phyloP scores from a whole-genome alignment of 371 early-diverging fungal genomes.

The Mucor irregularis region DNA sequence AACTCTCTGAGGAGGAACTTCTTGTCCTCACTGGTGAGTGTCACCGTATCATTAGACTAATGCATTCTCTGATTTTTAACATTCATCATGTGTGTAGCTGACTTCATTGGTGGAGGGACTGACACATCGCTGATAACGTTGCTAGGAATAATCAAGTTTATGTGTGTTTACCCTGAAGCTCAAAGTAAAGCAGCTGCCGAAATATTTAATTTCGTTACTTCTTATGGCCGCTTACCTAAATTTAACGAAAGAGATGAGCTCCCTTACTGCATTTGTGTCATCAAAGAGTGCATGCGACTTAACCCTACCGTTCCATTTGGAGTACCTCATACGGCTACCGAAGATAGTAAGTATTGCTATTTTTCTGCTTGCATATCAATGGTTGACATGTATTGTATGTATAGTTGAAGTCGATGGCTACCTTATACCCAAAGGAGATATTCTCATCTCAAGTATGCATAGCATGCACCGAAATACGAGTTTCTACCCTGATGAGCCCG shows the following conservation, averaged over 20 bases:
- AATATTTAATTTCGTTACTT: slow-evolving; percentile 7
- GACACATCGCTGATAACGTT: slow-evolving; percentile 7
- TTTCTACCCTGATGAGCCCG: slow-evolving; percentile 4
- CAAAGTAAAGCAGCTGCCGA: slow-evolving; percentile 6
- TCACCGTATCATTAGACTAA: no score
- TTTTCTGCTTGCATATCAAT: background rate
- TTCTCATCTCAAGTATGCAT: slow-evolving; percentile 8
- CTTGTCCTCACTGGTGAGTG: slow-evolving; percentile 4
- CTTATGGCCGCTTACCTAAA: background rate
- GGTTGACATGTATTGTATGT: background rate
- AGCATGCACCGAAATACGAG: slow-evolving; percentile 13
- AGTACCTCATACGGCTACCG: slow-evolving; percentile 1
- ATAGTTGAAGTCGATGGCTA: slow-evolving; percentile 13
- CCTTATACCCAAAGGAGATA: slow-evolving; percentile 9
- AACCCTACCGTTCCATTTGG: slow-evolving; percentile 3
- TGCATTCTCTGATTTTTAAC: no score
- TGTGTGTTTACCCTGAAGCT: slow-evolving; percentile 11
- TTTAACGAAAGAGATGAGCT: slow-evolving; percentile 6
- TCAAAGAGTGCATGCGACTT: slow-evolving; percentile 18
- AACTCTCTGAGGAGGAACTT: background rate
- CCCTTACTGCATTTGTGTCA: slow-evolving; percentile 12
- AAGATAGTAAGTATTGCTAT: slow-evolving; percentile 11
- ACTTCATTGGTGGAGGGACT: slow-evolving; percentile 14
- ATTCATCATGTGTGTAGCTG: no score
- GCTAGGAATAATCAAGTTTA: background rate